Evolutionary conservation across 306 rosid species (phyloP).

Genomic region (Corylus avellana): DNA sequence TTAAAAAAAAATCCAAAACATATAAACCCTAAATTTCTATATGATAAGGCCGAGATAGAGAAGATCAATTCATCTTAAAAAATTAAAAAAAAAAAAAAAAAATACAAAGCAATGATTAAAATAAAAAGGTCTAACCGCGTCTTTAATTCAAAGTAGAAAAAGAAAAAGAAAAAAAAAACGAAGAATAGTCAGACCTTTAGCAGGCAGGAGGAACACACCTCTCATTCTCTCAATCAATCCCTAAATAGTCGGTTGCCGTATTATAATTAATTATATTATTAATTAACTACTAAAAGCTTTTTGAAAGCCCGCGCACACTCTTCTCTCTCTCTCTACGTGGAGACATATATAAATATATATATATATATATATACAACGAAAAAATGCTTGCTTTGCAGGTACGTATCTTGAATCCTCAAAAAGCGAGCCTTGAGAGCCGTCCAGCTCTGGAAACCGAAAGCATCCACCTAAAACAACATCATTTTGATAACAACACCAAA

Average conservation of each 20-base stretch:
- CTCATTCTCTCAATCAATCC: neutral
- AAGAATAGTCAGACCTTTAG: neutral
- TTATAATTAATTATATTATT: neutral
- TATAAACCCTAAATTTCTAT: no score
- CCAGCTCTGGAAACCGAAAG: no score
- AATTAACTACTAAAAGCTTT: neutral
- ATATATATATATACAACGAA: no score
- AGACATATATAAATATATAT: no score
- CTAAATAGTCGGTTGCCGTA: neutral
- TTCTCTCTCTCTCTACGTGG: no score
- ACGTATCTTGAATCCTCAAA: no score
- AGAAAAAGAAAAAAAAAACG: neutral
- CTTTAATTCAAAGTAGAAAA: neutral
- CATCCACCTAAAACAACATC: neutral
- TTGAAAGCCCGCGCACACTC: no score
- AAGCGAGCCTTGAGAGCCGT: no score
- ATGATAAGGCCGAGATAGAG: no score
- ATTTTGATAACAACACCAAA: neutral
- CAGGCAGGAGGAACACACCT: neutral
- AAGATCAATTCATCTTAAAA: no score
- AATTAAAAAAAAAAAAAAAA: neutral
- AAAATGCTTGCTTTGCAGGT: no score
- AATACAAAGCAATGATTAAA: neutral
- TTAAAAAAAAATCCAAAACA: no score
- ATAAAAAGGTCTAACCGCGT: neutral